Conservation (phyloP, 768 basidiomycete species). For the Tulasnella calospora region DNA sequence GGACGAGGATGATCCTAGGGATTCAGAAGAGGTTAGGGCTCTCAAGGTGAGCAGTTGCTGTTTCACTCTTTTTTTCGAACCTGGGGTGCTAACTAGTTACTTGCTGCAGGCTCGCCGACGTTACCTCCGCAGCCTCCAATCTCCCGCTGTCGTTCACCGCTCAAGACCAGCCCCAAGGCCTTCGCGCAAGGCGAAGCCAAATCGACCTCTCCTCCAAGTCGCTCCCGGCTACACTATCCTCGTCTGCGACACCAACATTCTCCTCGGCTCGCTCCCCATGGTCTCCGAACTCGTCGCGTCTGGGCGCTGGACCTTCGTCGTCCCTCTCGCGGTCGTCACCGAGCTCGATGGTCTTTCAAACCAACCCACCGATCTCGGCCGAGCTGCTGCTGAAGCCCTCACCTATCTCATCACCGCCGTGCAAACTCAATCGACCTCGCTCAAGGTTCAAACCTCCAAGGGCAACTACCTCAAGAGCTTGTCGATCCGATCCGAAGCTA, state of each 20-base stretch:
- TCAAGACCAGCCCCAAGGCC: conserved; percentile 32
- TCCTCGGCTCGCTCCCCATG: conserved; percentile 74
- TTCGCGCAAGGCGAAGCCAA: conserved; percentile 33
- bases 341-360: conserved; percentile 87
- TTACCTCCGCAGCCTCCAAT: conserved; percentile 66
- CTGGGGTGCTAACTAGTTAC: conserved; percentile 26
- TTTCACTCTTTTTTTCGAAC: conserved; percentile 11
- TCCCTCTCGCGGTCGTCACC: conserved; percentile 93
- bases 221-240: conserved; percentile 84
- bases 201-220: conserved; percentile 49
- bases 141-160: conserved; percentile 35
- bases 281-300: conserved; percentile 74
- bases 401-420: conserved; percentile 70
- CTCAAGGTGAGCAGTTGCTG: conserved; percentile 56
- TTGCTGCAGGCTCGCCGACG: conserved; percentile 59
- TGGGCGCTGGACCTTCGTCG: conserved; percentile 76
- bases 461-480: conserved; percentile 89
- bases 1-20: conserved; percentile 57
- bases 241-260: conserved; percentile 91
- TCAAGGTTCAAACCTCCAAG: conserved; percentile 92
- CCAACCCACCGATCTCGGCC: conserved; percentile 62
- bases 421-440: conserved; percentile 63
- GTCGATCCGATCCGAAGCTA: conserved; percentile 74
- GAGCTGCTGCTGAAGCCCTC: conserved; percentile 68
- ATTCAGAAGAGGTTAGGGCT: conserved; percentile 67